Evolutionary conservation across 2,329 filamentous ascomycete species (phyloP), one percentile per base, ranked within the genome.

Genomic region (Penicillium sp.): DNA sequence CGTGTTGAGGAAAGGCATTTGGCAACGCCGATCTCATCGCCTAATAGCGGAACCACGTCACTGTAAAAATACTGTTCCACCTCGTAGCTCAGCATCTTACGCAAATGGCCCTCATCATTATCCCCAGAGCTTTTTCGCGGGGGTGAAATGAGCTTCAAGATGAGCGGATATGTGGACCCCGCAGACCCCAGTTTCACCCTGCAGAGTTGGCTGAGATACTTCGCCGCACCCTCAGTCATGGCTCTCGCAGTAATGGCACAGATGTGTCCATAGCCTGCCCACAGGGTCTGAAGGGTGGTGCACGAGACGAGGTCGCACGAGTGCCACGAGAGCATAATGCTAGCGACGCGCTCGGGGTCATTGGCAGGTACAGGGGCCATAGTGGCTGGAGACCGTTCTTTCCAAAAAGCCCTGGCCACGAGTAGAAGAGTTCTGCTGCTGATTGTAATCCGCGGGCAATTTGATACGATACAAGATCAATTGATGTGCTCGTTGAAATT

Each of bases 41-140:
- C 63, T 1, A 88, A 65, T 0, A 63, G 64, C 0, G 82, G 79
- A 0, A 81, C 82, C 10, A 88, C 66, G 2, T 79, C 65, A 1
- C 71, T 73, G 64, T 88, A 88, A 58, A 88, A 88, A 58, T 79
- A 80, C 61, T 85, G 84, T 67, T 88, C 85, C 3, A 86, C 82
- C 42, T 84, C 76, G 58, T 88, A 88, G 63, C 83, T 86, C 26
- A 87, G 67, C 53, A 88, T 79, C 63, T 88, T 88, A 6, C 85
- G 79, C 0, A 83, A 60, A 57, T 88, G 85, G 0, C 85, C 83
- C 61, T 87, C 85, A 34, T 85, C 80, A 13, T 44, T 3, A n/a
- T 59, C 59, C 24, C 54, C 60, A 0, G 47, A 55, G 28, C 53
- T 48, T 36, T 67, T 50, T 4, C 45, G 53, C 0, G 83, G 82